Evolutionary conservation across 495 filamentous ascomycete genomes (phyloP), one percentile per base, ranked within the genome.

Genomic region (Rusavskia elegans): DNA sequence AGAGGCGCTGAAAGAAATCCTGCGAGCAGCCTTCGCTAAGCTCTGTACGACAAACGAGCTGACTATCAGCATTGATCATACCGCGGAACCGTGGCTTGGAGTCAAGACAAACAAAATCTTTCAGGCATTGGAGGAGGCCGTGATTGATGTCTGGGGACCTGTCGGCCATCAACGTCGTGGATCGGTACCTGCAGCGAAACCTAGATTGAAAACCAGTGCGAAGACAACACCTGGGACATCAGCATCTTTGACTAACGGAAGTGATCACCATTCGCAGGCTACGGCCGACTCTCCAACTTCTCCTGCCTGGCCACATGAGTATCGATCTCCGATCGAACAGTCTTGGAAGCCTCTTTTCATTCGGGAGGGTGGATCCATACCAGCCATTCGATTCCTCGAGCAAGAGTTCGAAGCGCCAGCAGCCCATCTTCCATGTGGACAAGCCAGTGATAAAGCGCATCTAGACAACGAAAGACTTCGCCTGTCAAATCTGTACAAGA

Each of bases 81-180:
- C 87, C 63, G 90, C 92, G 1, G 92, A 98, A 61, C 86, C 92
- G 16, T 98, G 92, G 92, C 78, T 98, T 0, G 92, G 92, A 2
- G 88, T 95, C 53, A 88, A 85, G 14, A 79, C 83, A 30, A 97
- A 93, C 55, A 78, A 89, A 58, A 87, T 95, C 57, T 98, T 95
- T 61, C 78, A 80, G 37, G 94, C 87, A 0, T 76, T 97, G 1
- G 87, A 95, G 57, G 75, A 83, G 53, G 93, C 90, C 0, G 81
- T 97, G 45, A 81, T 87, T 65, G 73, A 80, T 21, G 90, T 83
- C 0, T 98, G 92, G 92, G 72, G 75, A 11, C 68, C 74, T 1
- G 66, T 66, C 11, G 58, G 64, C n/a, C 53, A 62, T 32, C 50
- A 52, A 17, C 41, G 64, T 25, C 57, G 63, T 37, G 55, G 52